Base-by-base conservation (phyloP, 2,329 filamentous ascomycete species). In the Rutstroemia sp. region DNA sequence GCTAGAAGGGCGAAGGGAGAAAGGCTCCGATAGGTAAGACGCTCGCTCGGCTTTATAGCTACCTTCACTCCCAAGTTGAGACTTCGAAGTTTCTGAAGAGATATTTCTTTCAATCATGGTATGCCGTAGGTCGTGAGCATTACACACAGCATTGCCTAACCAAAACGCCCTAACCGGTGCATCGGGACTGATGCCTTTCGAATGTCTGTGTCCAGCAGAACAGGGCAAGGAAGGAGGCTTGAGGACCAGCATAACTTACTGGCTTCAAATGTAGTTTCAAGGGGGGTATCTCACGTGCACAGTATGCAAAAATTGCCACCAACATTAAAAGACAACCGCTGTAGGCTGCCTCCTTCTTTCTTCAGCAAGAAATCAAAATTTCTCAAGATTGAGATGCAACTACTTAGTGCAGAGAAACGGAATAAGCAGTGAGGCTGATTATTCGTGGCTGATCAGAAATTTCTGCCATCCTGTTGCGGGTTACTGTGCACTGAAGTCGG, bases 341-440 rank as follows among this genome's bases (percentile, higher is more conserved):
- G 30, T 34, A 34, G 30, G 30, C 30, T 34, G 10, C 7, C 30
- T 34, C 30, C 30, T 12, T 34, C 30, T 44, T 44, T 17, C 41
- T 44, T 44, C 8, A 21, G 17, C n/a, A 44, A 44, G 21, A 17
- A 12, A 19, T 17, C n/a, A 21, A 17, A 44, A 9, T 44, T 4
- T 44, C 41, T 21, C 17, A 17, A 2, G 21, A 21, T 5, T 44
- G 17, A 44, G 21, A 21, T 19, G 17, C 41, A 44, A 19, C 41
- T 21, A 44, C 41, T 44, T 44, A 21, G 41, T 17, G 21, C n/a
- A 19, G 8, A 44, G n/a, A 44, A 17, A 12, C 12, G 9, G 4
- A 14, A 23, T 37, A 44, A 16, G 30, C 46, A n/a, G 25, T 34
- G 39, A 55, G 53, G 53, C 53, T 55, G 47, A 50, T 30, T 14